Evolutionary conservation across 768 basidiomycete genomes (phyloP), one percentile per base, ranked within the genome.

Genomic region (Gautieria morchelliformis): DNA sequence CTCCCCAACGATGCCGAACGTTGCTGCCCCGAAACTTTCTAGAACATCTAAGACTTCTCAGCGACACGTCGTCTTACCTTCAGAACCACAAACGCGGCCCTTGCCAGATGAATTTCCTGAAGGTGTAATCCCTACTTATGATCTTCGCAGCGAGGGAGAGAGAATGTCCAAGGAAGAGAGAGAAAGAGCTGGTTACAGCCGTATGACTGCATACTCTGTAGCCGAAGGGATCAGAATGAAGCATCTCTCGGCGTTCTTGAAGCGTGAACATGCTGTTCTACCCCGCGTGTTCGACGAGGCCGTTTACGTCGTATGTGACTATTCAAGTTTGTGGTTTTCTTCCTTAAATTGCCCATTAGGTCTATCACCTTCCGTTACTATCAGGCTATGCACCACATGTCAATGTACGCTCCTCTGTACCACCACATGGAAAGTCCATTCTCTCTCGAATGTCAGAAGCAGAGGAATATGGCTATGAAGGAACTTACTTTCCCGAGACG

Each of bases 231-330:
- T 94, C 69, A 83, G 84, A 66, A 86, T 89, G 80, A 93, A 91
- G 68, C 71, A 88, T 0, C 71, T 96, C 20, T 83, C 86, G 11
- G 83, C 85, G 2, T 95, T 93, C 65, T 67, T 96, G 67, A 95
- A 94, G 70, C 75, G 94, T 52, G 94, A 97, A 66, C 94, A 97
- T 67, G 95, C 93, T 55, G 93, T 94, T 11, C 76, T 72, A 10
- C 91, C 85, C 1, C 76, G 94, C 59, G 79, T 91, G 0, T 97
- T 91, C 62, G 94, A 96, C 67, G 94, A 97, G 71, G 93, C 93
- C 0, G 70, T 95, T 59, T 96, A 96, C 74, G 88, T 84, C 57
- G 93, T 94, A 60, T 72, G 89, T 78, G 48, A 27, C 44, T 61
- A 24, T 37, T 14, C 24, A 20, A 15, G 44, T 37, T 27, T 5